phyloP scores from a whole-genome alignment of 2,329 filamentous ascomycete genomes.

The Escovopsis sp. region DNA sequence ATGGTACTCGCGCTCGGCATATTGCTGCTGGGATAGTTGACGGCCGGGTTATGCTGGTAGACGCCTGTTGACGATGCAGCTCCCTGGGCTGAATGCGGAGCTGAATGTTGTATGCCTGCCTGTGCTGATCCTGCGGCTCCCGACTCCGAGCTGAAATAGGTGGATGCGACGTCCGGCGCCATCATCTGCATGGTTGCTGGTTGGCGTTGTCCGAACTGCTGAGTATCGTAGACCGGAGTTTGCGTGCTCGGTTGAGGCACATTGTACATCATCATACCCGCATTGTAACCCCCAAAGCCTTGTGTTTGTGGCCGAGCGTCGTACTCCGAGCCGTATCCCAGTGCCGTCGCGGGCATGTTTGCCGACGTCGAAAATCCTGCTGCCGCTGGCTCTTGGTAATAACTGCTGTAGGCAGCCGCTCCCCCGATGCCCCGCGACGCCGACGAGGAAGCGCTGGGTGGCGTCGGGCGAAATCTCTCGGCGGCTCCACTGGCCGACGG shows the following conservation, averaged over 20 bases:
- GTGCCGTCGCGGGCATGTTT: constrained; percentile 39
- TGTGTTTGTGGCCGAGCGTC: constrained; percentile 42
- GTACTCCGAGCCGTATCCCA: constrained; percentile 52
- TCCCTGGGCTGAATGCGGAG: constrained; percentile 31
- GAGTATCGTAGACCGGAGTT: constrained; percentile 58
- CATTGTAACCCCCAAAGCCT: constrained; percentile 42
- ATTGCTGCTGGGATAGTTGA: constrained; percentile 34
- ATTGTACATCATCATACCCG: constrained; percentile 64
- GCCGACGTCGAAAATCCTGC: constrained; percentile 37
- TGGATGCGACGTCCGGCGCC: constrained; percentile 35
- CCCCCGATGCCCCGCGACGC: constrained; percentile 37
- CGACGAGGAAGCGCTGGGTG: constrained; percentile 34
- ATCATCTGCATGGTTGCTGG: constrained; percentile 64
- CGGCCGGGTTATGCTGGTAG: constrained; percentile 49
- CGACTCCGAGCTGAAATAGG: constrained; percentile 47
- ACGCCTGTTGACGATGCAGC: constrained; percentile 39
- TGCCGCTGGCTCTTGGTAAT: constrained; percentile 40
- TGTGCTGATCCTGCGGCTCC: constrained; percentile 38
- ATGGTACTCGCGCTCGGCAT: constrained; percentile 34
- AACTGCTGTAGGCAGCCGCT: constrained; percentile 41
- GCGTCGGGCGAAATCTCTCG: constrained; percentile 33
- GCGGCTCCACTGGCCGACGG: constrained; percentile 24
- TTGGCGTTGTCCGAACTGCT: constrained; percentile 62
- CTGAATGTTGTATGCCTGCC: too few species aligned
- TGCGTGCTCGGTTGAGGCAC: constrained; percentile 49